Evolutionary conservation across 768 basidiomycete species (phyloP).

Genomic region (Rossbeevera mucosa): DNA sequence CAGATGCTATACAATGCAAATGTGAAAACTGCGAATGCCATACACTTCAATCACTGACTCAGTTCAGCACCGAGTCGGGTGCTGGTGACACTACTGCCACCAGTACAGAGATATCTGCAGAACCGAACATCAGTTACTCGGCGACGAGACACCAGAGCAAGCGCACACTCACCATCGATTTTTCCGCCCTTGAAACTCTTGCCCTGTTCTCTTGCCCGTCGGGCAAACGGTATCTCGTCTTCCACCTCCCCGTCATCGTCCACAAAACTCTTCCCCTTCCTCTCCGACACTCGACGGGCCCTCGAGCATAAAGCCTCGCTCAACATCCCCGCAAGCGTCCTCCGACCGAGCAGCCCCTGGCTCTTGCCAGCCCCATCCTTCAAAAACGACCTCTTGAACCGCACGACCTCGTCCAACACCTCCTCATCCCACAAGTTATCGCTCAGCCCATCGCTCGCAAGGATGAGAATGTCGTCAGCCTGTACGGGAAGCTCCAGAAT

Average conservation of each 20-base stretch:
- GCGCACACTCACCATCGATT: slow-evolving; percentile 60
- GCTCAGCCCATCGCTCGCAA: slow-evolving; percentile 76
- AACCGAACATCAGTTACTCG: slow-evolving; percentile 1
- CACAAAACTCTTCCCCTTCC: slow-evolving; percentile 24
- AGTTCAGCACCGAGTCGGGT: slow-evolving; percentile 20
- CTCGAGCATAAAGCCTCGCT: slow-evolving; percentile 79
- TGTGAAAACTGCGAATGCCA: slow-evolving; percentile 13
- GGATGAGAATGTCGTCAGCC: slow-evolving; percentile 71
- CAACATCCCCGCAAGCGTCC: slow-evolving; percentile 63
- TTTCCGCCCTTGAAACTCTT: slow-evolving; percentile 76
- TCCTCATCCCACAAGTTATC: slow-evolving; percentile 91
- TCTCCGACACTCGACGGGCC: slow-evolving; percentile 65
- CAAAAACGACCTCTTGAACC: slow-evolving; percentile 45
- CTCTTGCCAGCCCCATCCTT: slow-evolving; percentile 16
- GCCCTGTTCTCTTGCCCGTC: slow-evolving; percentile 73
- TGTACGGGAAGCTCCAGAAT: slow-evolving; percentile 65
- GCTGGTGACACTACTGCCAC: slow-evolving; percentile 61
- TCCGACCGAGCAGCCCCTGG: slow-evolving; percentile 37
- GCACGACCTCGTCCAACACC: slow-evolving; percentile 72
- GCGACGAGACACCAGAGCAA: neutral
- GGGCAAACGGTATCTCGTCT: slow-evolving; percentile 75
- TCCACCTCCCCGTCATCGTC: slow-evolving; percentile 29
- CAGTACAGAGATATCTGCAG: slow-evolving; percentile 58
- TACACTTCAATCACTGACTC: neutral
- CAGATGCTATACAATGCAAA: slow-evolving; percentile 23